These are phyloP conservation scores for Sclerotinia sclerotiorum DNA, from an alignment of 2,329 filamentous ascomycete genomes.

Conservation along the genomic window DNA sequence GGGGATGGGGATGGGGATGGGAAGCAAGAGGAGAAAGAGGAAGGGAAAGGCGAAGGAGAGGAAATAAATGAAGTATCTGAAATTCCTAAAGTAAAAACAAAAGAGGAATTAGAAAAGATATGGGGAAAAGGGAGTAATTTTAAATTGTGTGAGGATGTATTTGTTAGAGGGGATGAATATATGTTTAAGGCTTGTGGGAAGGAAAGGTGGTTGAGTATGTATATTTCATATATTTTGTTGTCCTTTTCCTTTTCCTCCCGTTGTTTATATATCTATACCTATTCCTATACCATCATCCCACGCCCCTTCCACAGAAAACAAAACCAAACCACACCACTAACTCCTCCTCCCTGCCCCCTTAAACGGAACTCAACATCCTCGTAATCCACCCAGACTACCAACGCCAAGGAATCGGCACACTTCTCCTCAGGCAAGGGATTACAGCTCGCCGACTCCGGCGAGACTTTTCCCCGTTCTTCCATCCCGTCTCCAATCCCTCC, in stretches of 20 bases:
- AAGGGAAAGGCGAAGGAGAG: conserved; percentile 1
- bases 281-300: not conserved
- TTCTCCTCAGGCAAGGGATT: conserved; percentile 33
- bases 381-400: conserved; percentile 31
- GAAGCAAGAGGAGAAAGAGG: conserved; percentile 1
- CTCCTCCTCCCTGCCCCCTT: not conserved
- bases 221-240: not conserved
- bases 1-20: conserved; percentile 22
- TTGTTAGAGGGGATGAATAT: conserved; percentile 31
- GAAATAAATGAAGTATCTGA: not conserved
- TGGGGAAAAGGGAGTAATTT: conserved; percentile 32
- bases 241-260: not conserved
- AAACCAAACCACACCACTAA: not conserved
- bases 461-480: too few species aligned
- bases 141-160: conserved; percentile 34
- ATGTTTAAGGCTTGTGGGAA: conserved; percentile 29
- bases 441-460: conserved; percentile 26
- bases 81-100: not conserved
- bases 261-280: not conserved
- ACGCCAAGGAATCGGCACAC: conserved; percentile 33
- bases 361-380: conserved; percentile 31
- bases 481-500: too few species aligned
- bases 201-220: conserved; percentile 34
- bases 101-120: conserved; percentile 13
- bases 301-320: too few species aligned